phyloP scores from a whole-genome alignment of 2,329 filamentous ascomycete genomes.

The Ophiostoma ips region DNA sequence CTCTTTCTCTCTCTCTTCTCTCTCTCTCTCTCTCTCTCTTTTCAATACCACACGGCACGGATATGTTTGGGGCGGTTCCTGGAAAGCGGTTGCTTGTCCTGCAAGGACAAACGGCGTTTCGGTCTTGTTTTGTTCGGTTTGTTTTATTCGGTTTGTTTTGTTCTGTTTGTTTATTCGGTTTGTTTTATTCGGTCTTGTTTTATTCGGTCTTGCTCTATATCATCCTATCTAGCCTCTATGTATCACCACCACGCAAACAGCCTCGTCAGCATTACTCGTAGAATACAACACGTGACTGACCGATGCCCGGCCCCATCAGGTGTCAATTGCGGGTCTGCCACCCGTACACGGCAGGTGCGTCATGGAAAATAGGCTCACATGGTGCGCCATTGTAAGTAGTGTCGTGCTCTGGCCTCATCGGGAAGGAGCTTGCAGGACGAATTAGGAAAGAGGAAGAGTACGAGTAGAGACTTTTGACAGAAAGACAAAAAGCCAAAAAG shows the following conservation, averaged over 20 bases:
- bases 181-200: no score
- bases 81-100: not conserved
- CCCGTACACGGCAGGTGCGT: constrained; percentile 1
- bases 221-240: no score
- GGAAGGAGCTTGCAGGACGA: not conserved
- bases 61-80: not conserved
- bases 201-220: no score
- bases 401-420: not conserved
- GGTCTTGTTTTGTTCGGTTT: not conserved
- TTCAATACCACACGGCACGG: not conserved
- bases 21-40: not conserved
- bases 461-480: no score
- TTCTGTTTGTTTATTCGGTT: no score
- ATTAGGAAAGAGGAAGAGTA: no score
- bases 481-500: no score
- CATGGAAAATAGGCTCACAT: not conserved
- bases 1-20: not conserved
- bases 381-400: not conserved
- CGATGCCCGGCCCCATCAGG: no score
- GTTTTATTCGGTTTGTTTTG: no score
- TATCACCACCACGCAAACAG: no score
- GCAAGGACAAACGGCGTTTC: not conserved
- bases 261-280: no score
- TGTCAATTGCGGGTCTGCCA: not conserved
- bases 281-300: no score